Evolutionary conservation across 164 flowering plant genomes (phyloP), one percentile per base, ranked within the genome.

Genomic region (Stephania japonica): DNA sequence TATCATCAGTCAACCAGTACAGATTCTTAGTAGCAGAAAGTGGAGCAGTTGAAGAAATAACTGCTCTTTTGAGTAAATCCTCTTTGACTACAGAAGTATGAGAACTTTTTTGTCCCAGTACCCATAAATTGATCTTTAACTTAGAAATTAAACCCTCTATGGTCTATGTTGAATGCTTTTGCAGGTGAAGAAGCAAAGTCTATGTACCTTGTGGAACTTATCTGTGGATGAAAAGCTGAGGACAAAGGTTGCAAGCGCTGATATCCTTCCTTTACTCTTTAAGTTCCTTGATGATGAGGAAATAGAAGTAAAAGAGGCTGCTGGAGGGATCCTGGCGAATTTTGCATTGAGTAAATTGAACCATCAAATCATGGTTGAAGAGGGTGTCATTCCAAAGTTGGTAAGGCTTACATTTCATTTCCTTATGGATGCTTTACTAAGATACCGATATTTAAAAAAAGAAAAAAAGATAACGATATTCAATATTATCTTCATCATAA

Each of bases 31-130:
- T 94, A 12, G 94, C 88, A 16, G 88, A 83, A 80, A 84, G 90
- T 78, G 98, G 97, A 70, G 97, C 97, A 21, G 80, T 92, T 61
- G 97, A 94, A 82, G 97, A 84, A 81, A 83, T 91, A 72, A 79
- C 80, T 77, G 85, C 83, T 69, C 84, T 94, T 79, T 80, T 94
- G 42, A 78, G 76, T 68, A 86, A 80, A 44, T 68, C 89, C 76
- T 84, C 90, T 43, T 75, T 89, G 78, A 71, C 82, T 66, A 67
- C 86, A 69, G 89, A 86, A 85, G 98, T 89, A 84, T 79, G 65
- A 32, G 67, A 19, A 69, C 26, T 64, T 72, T 73, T 27, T 70
- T 53, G 50, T 68, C 72, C 18, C 21, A n/a, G 64, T 16, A 19
- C 6, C 23, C 21, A 18, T 59, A 59, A 18, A 59, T 59, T 7